phyloP scores from a whole-genome alignment of 208 protist genomes.

The Leptomonas pyrrhocoris region DNA sequence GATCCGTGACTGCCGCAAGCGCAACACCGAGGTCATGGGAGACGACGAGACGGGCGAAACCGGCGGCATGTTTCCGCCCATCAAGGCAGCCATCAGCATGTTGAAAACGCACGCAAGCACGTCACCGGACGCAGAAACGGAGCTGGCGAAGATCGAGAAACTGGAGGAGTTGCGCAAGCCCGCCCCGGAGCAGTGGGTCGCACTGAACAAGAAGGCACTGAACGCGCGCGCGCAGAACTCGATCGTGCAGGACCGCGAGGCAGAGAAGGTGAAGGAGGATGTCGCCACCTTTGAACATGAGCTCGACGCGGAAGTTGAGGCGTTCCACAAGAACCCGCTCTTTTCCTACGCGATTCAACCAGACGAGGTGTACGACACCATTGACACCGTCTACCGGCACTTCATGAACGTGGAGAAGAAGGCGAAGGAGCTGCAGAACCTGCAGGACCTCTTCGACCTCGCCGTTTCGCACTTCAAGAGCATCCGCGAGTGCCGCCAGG shows the following conservation, averaged over 20 bases:
- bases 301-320: constrained; percentile 71
- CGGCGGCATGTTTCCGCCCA: constrained; percentile 91
- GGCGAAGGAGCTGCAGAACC: constrained; percentile 87
- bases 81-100: constrained; percentile 91
- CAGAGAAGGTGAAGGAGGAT: constrained; percentile 92
- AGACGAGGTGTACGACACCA: constrained; percentile 78
- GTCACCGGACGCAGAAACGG: constrained; percentile 72
- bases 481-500: constrained; percentile 91
- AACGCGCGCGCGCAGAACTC: constrained; percentile 93
- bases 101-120: constrained; percentile 90
- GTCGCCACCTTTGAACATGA: constrained; percentile 78
- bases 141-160: constrained; percentile 89
- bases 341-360: constrained; percentile 89
- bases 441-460: constrained; percentile 96
- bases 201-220: constrained; percentile 92
- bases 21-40: constrained; percentile 84
- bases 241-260: constrained; percentile 92
- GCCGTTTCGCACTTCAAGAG: constrained; percentile 92
- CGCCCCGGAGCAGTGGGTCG: constrained; percentile 91
- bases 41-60: constrained; percentile 85
- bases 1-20: constrained; percentile 92
- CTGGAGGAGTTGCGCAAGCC: constrained; percentile 92
- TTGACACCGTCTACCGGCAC: constrained; percentile 81
- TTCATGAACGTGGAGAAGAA: constrained; percentile 89
- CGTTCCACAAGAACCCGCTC: constrained; percentile 84